Percentiles rank a stretch among this genome's conserved stretches.
phyloP scores from a whole-genome alignment of 441 rosid genomes.

The Biscutella laevigata region DNA sequence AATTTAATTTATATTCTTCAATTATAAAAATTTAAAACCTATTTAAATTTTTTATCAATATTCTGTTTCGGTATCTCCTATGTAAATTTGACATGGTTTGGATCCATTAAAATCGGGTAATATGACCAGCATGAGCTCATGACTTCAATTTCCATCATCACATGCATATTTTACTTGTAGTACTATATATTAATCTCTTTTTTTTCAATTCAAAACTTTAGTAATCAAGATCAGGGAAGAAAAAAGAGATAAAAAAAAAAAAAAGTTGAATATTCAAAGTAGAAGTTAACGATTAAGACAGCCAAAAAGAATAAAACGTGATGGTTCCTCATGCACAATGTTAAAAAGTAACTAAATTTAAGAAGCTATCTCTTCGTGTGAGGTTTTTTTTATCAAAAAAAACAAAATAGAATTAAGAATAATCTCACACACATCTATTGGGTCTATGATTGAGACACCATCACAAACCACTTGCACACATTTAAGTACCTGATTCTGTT shows the following conservation, averaged over 20 bases:
- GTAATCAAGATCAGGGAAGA: background rate
- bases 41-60: too few relatives aligned
- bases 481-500: conserved; percentile 18
- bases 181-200: too few relatives aligned
- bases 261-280: conserved; percentile 15
- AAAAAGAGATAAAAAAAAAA: background rate
- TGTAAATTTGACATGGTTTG: too few relatives aligned
- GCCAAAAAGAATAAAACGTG: conserved; percentile 7
- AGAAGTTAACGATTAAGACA: background rate
- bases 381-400: background rate
- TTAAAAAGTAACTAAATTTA: conserved; percentile 12
- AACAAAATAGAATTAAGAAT: conserved; percentile 8
- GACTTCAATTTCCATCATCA: too few relatives aligned
- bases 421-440: conserved; percentile 21
- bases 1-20: too few relatives aligned
- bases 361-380: conserved; percentile 6
- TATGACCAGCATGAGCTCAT: too few relatives aligned
- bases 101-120: too few relatives aligned
- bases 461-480: conserved; percentile 26
- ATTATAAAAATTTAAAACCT: too few relatives aligned
- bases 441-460: conserved; percentile 12
- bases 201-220: too few relatives aligned
- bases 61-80: too few relatives aligned
- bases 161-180: too few relatives aligned
- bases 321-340: conserved; percentile 23